phyloP scores from a whole-genome alignment of 257 asterid genomes.

The Solanum chilense region DNA sequence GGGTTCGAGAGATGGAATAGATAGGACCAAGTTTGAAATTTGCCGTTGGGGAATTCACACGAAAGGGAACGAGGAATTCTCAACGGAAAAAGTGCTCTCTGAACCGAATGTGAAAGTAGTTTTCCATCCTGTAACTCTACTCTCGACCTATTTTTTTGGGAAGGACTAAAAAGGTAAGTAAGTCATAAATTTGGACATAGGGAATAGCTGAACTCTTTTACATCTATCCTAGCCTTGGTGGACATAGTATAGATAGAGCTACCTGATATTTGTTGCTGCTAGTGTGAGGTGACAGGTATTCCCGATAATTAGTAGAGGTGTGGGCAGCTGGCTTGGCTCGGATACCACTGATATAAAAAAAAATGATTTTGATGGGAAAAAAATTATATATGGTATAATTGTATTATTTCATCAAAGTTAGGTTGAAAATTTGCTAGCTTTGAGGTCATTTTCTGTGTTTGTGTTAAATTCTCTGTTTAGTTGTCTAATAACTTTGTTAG shows the following conservation, averaged over 20 bases:
- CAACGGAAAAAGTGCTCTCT: too few relatives aligned
- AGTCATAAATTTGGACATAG: too few relatives aligned
- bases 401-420: background rate
- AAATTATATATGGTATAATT: background rate
- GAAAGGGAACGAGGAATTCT: too few relatives aligned
- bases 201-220: background rate
- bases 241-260: background rate
- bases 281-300: background rate
- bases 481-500: background rate
- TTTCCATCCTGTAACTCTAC: too few relatives aligned
- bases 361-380: background rate
- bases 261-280: accelerated
- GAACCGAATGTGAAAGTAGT: too few relatives aligned
- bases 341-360: background rate
- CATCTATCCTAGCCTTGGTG: background rate
- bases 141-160: too few relatives aligned
- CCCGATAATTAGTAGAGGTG: background rate
- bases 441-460: background rate
- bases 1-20: too few relatives aligned
- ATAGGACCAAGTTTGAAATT: too few relatives aligned
- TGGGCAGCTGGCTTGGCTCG: too few relatives aligned
- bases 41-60: too few relatives aligned
- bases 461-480: background rate
- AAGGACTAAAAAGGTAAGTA: too few relatives aligned
- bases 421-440: background rate